Conservation (phyloP, 2,329 filamentous ascomycete genomes). For the Aspergillus aculeatinus region DNA sequence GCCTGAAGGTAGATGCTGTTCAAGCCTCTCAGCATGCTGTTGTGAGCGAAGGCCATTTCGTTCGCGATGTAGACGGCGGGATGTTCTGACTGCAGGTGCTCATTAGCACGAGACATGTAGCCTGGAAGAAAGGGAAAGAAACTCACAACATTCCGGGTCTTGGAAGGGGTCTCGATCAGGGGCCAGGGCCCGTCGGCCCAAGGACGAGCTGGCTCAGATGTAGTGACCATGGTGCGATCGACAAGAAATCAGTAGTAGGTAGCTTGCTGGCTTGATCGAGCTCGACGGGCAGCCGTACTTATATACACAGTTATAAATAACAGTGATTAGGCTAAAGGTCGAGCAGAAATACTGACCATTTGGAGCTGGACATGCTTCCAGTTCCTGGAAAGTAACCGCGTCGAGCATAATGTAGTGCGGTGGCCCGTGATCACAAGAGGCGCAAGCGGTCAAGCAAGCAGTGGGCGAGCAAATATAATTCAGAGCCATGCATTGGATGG, state of each 20-base stretch:
- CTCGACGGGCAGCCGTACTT: not conserved
- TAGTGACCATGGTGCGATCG: not conserved
- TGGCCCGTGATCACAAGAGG: no score
- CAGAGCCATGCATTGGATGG: no score
- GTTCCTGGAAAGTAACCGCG: no score
- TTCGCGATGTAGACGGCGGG: constrained; percentile 3
- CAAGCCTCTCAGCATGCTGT: constrained; percentile 4
- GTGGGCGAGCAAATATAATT: no score
- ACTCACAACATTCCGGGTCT: constrained; percentile 1
- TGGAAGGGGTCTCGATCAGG: not conserved
- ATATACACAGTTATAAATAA: not conserved
- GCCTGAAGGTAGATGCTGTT: constrained; percentile 7
- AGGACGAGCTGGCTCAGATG: not conserved
- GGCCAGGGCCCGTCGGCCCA: constrained; percentile 6
- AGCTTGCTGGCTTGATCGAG: not conserved
- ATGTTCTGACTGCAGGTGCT: not conserved
- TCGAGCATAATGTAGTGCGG: no score
- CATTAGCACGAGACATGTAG: not conserved
- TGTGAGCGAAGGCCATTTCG: constrained; percentile 6
- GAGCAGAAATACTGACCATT: not conserved
- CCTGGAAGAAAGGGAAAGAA: no score
- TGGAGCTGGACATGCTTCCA: no score
- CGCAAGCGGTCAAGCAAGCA: no score
- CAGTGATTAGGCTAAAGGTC: not conserved
- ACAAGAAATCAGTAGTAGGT: not conserved